These are phyloP conservation scores for Fusarium poae DNA, from an alignment of 2,329 filamentous ascomycete species.

Conservation along the genomic window DNA sequence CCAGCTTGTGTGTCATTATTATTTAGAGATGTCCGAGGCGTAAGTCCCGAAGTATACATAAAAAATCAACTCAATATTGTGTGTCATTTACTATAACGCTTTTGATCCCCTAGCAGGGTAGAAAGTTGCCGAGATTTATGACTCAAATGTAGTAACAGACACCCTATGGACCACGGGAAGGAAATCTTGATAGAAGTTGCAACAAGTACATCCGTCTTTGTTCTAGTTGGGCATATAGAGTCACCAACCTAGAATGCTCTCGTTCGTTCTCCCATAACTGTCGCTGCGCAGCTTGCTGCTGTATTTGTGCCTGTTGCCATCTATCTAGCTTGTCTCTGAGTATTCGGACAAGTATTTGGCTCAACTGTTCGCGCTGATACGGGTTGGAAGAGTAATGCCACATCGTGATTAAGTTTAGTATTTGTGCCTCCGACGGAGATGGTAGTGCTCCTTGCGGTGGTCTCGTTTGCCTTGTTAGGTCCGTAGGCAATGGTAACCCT, in stretches of 20 bases:
- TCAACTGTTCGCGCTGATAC: too few relatives aligned
- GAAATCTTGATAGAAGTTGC: not conserved
- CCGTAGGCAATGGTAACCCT: not conserved
- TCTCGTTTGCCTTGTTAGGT: not conserved
- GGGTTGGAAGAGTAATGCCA: too few relatives aligned
- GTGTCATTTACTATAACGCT: not conserved
- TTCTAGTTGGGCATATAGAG: not conserved
- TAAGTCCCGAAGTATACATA: too few relatives aligned
- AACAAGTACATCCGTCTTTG: not conserved
- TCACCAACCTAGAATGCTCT: not conserved
- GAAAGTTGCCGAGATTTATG: not conserved
- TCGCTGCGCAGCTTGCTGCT: not conserved
- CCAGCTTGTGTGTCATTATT: too few relatives aligned
- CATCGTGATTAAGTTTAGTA: too few relatives aligned
- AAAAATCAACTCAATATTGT: too few relatives aligned
- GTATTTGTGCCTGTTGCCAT: not conserved
- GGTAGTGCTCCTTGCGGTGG: too few relatives aligned
- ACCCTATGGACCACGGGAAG: not conserved
- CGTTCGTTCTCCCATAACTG: not conserved
- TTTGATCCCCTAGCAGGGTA: too few relatives aligned
- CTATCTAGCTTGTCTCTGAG: not conserved
- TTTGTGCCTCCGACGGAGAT: not conserved
- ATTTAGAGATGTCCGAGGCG: too few relatives aligned
- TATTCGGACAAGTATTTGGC: too few relatives aligned
- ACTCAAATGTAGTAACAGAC: not conserved